Evolutionary conservation across 768 basidiomycete genomes (phyloP).

Genomic region (Scleroderma citrinum): DNA sequence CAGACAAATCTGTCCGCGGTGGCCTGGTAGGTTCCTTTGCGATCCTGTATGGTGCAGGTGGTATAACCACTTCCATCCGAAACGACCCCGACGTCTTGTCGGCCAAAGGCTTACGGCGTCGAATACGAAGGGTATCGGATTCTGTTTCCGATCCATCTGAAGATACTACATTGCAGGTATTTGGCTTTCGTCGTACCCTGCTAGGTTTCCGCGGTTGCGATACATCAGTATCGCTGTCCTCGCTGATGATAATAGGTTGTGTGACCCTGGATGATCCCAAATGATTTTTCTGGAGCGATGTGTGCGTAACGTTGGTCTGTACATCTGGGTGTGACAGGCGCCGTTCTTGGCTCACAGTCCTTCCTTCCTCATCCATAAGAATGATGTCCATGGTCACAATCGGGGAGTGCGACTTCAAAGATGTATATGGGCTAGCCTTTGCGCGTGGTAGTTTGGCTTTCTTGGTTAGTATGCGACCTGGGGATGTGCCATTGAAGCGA

Average conservation of each 20-base stretch:
- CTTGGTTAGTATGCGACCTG: constrained; percentile 25
- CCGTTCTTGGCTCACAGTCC: constrained; percentile 52
- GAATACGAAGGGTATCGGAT: constrained; percentile 3
- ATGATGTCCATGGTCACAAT: constrained; percentile 63
- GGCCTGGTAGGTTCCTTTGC: constrained; percentile 6
- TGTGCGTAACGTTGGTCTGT: constrained; percentile 27
- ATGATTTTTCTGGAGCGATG: constrained; percentile 6
- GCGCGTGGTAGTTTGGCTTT: constrained; percentile 14
- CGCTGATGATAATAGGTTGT: constrained; percentile 19
- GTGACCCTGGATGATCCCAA: constrained; percentile 2
- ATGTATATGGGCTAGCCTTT: constrained; percentile 15
- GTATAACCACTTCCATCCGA: constrained; percentile 40
- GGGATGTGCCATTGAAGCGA: constrained; percentile 34
- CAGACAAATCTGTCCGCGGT: constrained; percentile 7
- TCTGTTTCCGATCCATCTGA: constrained; percentile 47
- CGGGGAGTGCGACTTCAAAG: constrained; percentile 38
- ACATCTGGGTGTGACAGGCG: constrained; percentile 47
- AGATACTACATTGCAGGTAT: constrained; percentile 29
- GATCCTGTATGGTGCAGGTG: constrained; percentile 24
- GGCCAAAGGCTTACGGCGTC: constrained; percentile 5
- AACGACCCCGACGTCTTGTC: constrained; percentile 14
- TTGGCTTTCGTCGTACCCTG: constrained; percentile 10
- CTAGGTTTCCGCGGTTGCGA: constrained; percentile 8
- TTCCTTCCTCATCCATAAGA: constrained; percentile 56
- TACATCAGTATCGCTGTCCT: constrained; percentile 27